Percentiles rank a stretch among this genome's conserved stretches.
Conservation (phyloP, 768 basidiomycete species). For the Agaricus bisporus region DNA sequence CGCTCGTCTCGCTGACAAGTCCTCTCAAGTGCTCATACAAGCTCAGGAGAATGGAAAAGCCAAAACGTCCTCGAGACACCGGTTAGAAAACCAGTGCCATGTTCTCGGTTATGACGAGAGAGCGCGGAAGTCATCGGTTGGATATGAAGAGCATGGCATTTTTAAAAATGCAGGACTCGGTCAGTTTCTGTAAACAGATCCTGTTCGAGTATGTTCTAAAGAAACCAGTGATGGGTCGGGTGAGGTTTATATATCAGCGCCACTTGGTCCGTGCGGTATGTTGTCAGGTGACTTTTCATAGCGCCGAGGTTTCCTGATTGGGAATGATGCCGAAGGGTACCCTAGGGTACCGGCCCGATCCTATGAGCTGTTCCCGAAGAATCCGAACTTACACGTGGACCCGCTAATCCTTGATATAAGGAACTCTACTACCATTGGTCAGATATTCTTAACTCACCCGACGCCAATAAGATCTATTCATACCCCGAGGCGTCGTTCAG, state of each 20-base stretch:
- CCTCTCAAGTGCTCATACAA: constrained; percentile 23
- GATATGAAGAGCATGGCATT: constrained; percentile 69
- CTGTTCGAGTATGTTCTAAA: constrained; percentile 75
- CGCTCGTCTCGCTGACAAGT: constrained; percentile 50
- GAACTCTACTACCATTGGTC: too few species aligned
- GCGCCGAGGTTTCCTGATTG: too few species aligned
- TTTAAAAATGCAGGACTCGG: constrained; percentile 77
- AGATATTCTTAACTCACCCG: too few species aligned
- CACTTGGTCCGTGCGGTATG: constrained; percentile 24
- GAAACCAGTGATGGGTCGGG: constrained; percentile 21
- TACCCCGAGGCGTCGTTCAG: too few species aligned
- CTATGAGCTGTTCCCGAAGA: too few species aligned
- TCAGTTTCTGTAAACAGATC: constrained; percentile 80
- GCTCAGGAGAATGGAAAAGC: constrained; percentile 23
- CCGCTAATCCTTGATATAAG: too few species aligned
- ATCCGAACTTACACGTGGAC: too few species aligned
- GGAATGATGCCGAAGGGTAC: too few species aligned
- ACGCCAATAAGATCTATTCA: too few species aligned
- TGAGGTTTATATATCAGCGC: constrained; percentile 19
- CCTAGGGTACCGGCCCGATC: too few species aligned
- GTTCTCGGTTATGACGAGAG: constrained; percentile 65
- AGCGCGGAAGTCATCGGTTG: constrained; percentile 63
- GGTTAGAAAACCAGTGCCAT: constrained; percentile 26
- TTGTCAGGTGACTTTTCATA: neutral
- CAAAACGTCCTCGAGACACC: constrained; percentile 62